A percentile compares a stretch with the other conserved stretches of the same genome.
Conservation (phyloP, 1,284 basidiomycete genomes). For the Irpex sp. region DNA sequence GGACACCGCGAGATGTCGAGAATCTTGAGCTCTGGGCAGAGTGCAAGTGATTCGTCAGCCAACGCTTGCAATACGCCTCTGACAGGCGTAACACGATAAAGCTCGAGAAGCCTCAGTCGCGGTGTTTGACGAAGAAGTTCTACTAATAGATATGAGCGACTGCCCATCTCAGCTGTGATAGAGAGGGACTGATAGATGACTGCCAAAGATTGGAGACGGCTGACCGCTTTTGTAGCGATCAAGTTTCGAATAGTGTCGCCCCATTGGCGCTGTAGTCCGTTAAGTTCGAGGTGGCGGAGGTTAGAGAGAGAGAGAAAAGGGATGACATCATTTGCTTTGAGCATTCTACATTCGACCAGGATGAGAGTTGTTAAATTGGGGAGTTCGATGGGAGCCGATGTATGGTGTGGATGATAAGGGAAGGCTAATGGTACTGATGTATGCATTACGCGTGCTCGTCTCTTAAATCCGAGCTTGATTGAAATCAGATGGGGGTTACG, state of each 20-base stretch:
- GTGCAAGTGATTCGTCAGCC: neutral
- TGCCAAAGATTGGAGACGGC: neutral
- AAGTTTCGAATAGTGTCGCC: neutral
- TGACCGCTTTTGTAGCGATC: neutral
- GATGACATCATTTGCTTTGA: neutral
- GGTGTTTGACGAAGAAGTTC: neutral
- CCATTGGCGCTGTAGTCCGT: neutral
- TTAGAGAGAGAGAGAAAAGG: neutral
- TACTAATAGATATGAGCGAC: neutral
- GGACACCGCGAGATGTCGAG: neutral
- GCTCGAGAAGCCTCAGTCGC: neutral
- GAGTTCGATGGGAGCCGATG: neutral
- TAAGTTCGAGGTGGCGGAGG: neutral
- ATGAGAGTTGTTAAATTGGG: neutral
- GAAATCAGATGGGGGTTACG: constrained; percentile 19
- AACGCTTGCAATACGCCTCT: neutral
- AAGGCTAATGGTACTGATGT: too few species aligned
- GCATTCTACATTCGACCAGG: neutral
- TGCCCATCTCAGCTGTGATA: neutral
- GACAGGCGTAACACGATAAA: neutral
- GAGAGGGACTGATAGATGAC: neutral
- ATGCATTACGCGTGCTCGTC: too few species aligned
- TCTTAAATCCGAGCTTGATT: constrained; percentile 9
- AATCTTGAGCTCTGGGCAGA: neutral
- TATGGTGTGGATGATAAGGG: too few species aligned